These are phyloP conservation scores for Tetrapisispora iriomotensis DNA, from an alignment of 805 yeast species.

Conservation along the genomic window DNA sequence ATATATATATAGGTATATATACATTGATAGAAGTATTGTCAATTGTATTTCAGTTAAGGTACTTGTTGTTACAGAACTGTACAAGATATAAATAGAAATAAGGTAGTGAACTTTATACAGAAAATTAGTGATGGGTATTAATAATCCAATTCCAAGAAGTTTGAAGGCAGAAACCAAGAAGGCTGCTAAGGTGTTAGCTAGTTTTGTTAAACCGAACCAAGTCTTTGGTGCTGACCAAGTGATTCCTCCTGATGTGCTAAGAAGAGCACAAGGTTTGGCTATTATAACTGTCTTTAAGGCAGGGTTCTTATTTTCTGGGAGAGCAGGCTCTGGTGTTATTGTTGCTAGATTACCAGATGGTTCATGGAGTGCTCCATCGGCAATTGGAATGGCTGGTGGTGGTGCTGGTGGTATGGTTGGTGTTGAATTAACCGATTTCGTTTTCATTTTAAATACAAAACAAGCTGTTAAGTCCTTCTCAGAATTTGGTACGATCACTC, in stretches of 20 bases:
- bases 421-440: conserved; percentile 93
- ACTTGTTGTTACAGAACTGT: no score
- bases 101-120: no score
- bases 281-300: conserved; percentile 92
- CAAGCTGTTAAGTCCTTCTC: conserved; percentile 92
- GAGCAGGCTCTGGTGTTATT: conserved; percentile 95
- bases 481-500: conserved; percentile 84
- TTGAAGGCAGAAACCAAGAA: conserved; percentile 77
- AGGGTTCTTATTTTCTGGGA: conserved; percentile 90
- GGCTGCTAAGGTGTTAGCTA: conserved; percentile 84
- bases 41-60: no score
- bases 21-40: no score
- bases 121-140: conserved; percentile 81
- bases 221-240: conserved; percentile 78
- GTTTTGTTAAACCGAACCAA: conserved; percentile 92
- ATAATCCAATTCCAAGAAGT: conserved; percentile 90
- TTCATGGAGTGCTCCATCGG: conserved; percentile 95
- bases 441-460: conserved; percentile 77
- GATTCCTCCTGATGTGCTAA: conserved; percentile 80
- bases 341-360: conserved; percentile 93
- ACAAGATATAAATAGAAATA: no score
- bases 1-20: no score
- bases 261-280: conserved; percentile 88
- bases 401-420: conserved; percentile 99
- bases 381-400: conserved; percentile 94